Evolutionary conservation across 2,329 filamentous ascomycete species (phyloP), one percentile per base, ranked within the genome.

Genomic region (Colletotrichum sp.): DNA sequence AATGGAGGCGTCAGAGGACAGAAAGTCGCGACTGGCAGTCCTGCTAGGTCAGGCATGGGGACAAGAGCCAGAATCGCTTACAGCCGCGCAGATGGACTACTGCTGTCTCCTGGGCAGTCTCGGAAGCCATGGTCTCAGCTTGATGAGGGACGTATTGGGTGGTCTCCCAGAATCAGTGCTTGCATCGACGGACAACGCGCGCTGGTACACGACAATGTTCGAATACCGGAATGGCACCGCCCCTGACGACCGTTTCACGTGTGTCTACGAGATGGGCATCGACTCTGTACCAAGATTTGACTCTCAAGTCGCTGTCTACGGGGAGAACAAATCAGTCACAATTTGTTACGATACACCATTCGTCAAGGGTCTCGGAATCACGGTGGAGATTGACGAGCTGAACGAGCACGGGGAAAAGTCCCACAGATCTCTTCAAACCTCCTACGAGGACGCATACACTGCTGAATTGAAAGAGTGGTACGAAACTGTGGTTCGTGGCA

Each of bases 101-200:
- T 88, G 86, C 71, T 83, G 85, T 1, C 87, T 90, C 70, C 81
- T 91, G 6, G 86, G 84, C 3, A 85, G 85, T 49, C 81, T 91
- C 2, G 90, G 89, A 4, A 88, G 87, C 5, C 90, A 92, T 74
- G 90, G 92, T 76, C 79, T 92, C 1, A 88, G 86, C 0, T 77
- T 88, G 3, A 90, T 92, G 89, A 84, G 90, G 15, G 90, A 92
- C 79, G 66, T 57, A 2, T 15, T 80, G 1, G 78, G 78, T n/a
- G 52, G 52, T 16, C 52, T 57, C 13, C 52, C 52, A 28, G 52
- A 57, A 57, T 57, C 24, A 26, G 52, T 57, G 8, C 52, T 57
- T 18, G 52, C 52, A 8, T 57, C 24, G 52, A 57, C 52, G 52
- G 52, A 57, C 24, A 57, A 57, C 52, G 52, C 52, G 24, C 52